phyloP scores from a whole-genome alignment of 306 rosid species.

The Dryas drummondii region DNA sequence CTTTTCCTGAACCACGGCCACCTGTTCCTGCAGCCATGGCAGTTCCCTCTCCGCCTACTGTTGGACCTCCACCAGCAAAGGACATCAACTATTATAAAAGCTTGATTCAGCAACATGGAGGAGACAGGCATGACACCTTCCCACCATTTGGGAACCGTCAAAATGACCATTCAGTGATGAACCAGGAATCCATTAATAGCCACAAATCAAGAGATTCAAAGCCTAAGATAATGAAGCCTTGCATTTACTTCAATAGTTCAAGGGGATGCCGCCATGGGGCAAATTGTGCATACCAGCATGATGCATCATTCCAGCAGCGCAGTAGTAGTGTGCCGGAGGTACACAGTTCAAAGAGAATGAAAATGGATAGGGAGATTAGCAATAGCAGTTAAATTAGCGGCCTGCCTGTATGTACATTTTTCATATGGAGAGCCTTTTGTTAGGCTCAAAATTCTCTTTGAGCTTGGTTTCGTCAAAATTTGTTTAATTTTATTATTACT shows the following conservation, averaged over 20 bases:
- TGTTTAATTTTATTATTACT: slow-evolving; percentile 14
- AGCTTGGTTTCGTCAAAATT: slow-evolving; percentile 23
- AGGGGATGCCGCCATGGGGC: slow-evolving; percentile 91
- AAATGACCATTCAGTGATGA: slow-evolving; percentile 43
- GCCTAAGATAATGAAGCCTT: slow-evolving; percentile 85
- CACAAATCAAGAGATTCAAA: slow-evolving; percentile 56
- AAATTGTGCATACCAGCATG: slow-evolving; percentile 81
- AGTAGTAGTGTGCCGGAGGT: slow-evolving; percentile 47
- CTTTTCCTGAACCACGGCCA: slow-evolving; percentile 40
- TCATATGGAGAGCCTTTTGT: slow-evolving; percentile 24
- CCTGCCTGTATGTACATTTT: slow-evolving; percentile 37
- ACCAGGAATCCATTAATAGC: slow-evolving; percentile 50
- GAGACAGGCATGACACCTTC: slow-evolving; percentile 61
- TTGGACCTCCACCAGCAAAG: slow-evolving; percentile 51
- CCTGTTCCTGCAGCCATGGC: slow-evolving; percentile 35
- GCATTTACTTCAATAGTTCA: slow-evolving; percentile 82
- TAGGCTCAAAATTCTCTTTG: slow-evolving; percentile 24
- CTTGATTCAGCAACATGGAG: slow-evolving; percentile 96
- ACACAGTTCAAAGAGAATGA: slow-evolving; percentile 69
- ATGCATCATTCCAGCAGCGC: slow-evolving; percentile 53
- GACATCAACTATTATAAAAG: slow-evolving; percentile 80
- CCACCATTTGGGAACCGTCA: slow-evolving; percentile 43
- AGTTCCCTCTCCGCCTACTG: slow-evolving; percentile 34
- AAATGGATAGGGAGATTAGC: slow-evolving; percentile 81
- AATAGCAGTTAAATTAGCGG: slow-evolving; percentile 57